Conservation (phyloP, 495 filamentous ascomycete genomes). For the Penicillium maclennaniae region DNA sequence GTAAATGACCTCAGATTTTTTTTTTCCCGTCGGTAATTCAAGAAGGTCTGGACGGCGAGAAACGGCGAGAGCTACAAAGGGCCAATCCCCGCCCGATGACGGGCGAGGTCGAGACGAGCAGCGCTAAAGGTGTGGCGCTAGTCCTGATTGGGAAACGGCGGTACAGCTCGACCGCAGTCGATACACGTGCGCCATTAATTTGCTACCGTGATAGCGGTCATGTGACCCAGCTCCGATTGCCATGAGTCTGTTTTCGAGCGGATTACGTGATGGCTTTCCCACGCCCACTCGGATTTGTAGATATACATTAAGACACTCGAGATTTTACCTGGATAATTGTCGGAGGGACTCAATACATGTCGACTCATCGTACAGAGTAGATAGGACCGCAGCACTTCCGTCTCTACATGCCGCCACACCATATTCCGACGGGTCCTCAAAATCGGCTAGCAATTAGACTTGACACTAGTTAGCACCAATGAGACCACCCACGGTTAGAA, state of each 20-base stretch:
- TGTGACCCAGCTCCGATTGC: not conserved
- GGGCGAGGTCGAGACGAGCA: slow-evolving; percentile 4
- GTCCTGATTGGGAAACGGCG: slow-evolving; percentile 2
- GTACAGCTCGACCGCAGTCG: slow-evolving; percentile 3
- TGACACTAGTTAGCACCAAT: slow-evolving; percentile 10
- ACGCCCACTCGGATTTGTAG: too few relatives aligned
- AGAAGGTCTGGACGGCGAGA: not conserved
- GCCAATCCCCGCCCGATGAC: slow-evolving; percentile 16
- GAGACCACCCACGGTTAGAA: slow-evolving; percentile 4
- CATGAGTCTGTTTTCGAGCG: not conserved
- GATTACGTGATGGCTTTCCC: too few relatives aligned
- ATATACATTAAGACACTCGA: too few relatives aligned
- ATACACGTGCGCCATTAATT: slow-evolving; percentile 14
- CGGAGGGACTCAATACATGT: too few relatives aligned
- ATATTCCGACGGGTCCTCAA: too few relatives aligned
- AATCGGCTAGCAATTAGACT: slow-evolving; percentile 6
- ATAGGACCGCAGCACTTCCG: too few relatives aligned
- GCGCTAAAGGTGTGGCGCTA: not conserved
- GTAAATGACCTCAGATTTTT: not conserved
- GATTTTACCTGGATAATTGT: too few relatives aligned
- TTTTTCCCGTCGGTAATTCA: not conserved
- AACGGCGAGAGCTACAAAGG: slow-evolving; percentile 2
- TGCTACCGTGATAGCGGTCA: not conserved
- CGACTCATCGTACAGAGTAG: too few relatives aligned
- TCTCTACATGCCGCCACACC: too few relatives aligned